phyloP scores from a whole-genome alignment of 148 eudicot species.

The Persicaria maculosa region DNA sequence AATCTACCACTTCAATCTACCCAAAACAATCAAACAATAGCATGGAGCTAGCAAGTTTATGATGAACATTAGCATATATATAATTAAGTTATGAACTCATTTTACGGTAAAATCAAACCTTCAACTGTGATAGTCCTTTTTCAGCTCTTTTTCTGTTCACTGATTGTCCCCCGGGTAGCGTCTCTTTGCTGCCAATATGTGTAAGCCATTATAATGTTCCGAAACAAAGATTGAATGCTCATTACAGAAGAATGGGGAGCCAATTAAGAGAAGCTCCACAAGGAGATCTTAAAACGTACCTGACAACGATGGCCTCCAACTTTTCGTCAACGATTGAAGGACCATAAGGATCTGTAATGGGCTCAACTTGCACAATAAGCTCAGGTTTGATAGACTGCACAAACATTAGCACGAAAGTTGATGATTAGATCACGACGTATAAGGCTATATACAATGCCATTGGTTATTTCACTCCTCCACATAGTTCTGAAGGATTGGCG shows the following conservation, averaged over 20 bases:
- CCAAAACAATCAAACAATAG: neutral
- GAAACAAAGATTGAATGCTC: neutral
- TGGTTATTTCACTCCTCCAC: too few relatives aligned
- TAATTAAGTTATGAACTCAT: neutral
- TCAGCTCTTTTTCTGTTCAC: slow-evolving; percentile 67
- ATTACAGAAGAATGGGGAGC: too few relatives aligned
- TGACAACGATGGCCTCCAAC: slow-evolving; percentile 91
- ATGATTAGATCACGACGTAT: too few relatives aligned
- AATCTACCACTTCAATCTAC: slow-evolving; percentile 86
- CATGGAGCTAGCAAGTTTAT: neutral
- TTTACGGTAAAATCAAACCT: slow-evolving; percentile 28
- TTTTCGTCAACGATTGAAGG: slow-evolving; percentile 77
- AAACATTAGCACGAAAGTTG: neutral
- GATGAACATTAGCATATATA: neutral
- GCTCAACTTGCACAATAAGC: slow-evolving; percentile 68
- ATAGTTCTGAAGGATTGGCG: too few relatives aligned
- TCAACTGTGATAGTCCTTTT: slow-evolving; percentile 53
- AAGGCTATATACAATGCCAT: too few relatives aligned
- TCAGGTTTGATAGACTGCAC: slow-evolving; percentile 74
- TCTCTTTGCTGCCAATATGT: slow-evolving; percentile 61
- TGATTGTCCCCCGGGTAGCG: slow-evolving; percentile 60
- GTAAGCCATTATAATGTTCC: neutral
- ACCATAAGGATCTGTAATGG: slow-evolving; percentile 80
- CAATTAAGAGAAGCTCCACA: too few relatives aligned
- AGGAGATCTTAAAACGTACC: slow-evolving; percentile 32